Evolutionary conservation across 2,329 filamentous ascomycete species (phyloP).

Genomic region (Fusarium luffae): DNA sequence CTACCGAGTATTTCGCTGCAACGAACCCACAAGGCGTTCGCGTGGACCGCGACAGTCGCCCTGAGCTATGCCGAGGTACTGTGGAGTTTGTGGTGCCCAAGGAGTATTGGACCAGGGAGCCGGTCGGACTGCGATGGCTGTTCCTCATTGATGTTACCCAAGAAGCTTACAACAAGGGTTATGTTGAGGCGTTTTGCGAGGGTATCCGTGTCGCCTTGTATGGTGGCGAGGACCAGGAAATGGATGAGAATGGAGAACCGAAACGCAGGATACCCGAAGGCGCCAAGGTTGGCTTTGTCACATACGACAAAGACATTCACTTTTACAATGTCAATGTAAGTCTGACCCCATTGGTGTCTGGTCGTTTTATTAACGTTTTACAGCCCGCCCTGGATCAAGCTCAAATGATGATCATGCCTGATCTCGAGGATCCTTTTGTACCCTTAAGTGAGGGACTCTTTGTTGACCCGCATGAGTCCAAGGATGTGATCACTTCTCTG

Average conservation of each 20-base stretch:
- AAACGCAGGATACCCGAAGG: slow-evolving; percentile 76
- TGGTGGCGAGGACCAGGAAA: slow-evolving; percentile 66
- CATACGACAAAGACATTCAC: slow-evolving; percentile 95
- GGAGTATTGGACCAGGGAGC: slow-evolving; percentile 97
- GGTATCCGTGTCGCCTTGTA: slow-evolving; percentile 89
- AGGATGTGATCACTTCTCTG: slow-evolving; percentile 87
- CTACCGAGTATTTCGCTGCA: slow-evolving; percentile 91
- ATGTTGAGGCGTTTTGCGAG: slow-evolving; percentile 88
- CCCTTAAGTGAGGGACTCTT: slow-evolving; percentile 92
- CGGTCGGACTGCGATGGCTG: slow-evolving; percentile 85
- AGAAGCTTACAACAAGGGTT: slow-evolving; percentile 90
- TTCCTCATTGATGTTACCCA: slow-evolving; percentile 95
- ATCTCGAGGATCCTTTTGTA: slow-evolving; percentile 95
- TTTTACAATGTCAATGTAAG: slow-evolving; percentile 94
- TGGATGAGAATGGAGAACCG: slow-evolving; percentile 62
- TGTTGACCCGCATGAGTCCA: slow-evolving; percentile 92
- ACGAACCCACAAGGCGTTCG: slow-evolving; percentile 87
- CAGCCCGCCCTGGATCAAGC: slow-evolving; percentile 82
- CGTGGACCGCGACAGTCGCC: slow-evolving; percentile 87
- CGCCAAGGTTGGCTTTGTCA: slow-evolving; percentile 92
- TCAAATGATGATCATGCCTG: slow-evolving; percentile 99
- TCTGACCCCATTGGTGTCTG: slow-evolving; percentile 32
- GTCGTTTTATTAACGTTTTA: slow-evolving; percentile 27
- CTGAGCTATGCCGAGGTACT: slow-evolving; percentile 89
- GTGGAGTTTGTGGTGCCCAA: slow-evolving; percentile 98